Evolutionary conservation across 1,139 yeast genomes (phyloP).

Genomic region (Candida neerlandica): DNA sequence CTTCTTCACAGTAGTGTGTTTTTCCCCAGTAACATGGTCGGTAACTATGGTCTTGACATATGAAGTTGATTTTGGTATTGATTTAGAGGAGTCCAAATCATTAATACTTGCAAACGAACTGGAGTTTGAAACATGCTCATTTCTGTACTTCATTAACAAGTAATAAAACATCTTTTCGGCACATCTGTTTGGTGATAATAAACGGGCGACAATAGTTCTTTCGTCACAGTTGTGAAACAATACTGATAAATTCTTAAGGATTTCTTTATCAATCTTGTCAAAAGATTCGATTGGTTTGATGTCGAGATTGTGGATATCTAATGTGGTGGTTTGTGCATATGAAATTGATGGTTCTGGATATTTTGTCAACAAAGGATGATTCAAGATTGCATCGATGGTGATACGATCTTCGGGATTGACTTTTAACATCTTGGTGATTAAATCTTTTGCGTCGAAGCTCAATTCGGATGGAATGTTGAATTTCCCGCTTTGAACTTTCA

Average conservation of each 20-base stretch:
- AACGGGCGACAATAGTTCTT: conserved; percentile 57
- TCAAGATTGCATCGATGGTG: conserved; percentile 67
- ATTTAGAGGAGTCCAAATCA: conserved; percentile 21
- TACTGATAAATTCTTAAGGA: conserved; percentile 81
- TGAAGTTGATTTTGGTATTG: conserved; percentile 49
- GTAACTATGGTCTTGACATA: conserved; percentile 46
- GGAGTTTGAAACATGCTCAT: conserved; percentile 54
- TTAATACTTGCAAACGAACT: conserved; percentile 20
- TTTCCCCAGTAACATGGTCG: conserved; percentile 33
- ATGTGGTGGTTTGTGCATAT: conserved; percentile 19
- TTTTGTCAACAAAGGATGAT: conserved; percentile 78
- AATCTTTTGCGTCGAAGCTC: conserved; percentile 81
- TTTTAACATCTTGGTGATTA: conserved; percentile 77
- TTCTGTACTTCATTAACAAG: conserved; percentile 78
- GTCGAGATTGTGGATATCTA: conserved; percentile 33
- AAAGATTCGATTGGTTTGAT: conserved; percentile 52
- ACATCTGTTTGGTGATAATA: conserved; percentile 61
- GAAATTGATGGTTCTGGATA: conserved; percentile 50
- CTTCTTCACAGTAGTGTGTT: conserved; percentile 21
- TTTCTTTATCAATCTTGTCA: conserved; percentile 75
- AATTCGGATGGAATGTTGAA: conserved; percentile 81
- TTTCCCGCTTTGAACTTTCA: conserved; percentile 90
- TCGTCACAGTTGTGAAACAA: conserved; percentile 87
- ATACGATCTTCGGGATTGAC: conserved; percentile 82
- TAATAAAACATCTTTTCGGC: conserved; percentile 92